Evolutionary conservation across 2,329 filamentous ascomycete genomes (phyloP), one percentile per base, ranked within the genome.

Genomic region (Hypoxylon sp.): DNA sequence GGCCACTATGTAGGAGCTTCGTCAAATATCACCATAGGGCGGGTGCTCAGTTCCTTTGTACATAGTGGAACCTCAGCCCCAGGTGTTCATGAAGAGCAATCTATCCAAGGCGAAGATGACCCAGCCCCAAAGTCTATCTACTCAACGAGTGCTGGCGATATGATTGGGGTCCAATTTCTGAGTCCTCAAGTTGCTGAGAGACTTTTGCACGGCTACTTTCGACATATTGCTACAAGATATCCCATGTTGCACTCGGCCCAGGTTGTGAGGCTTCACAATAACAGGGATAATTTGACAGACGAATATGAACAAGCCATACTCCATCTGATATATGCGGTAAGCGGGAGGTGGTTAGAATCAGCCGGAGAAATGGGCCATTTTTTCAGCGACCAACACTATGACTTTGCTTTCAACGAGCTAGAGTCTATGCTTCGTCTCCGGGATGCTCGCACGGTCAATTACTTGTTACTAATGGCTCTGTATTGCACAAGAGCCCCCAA

Each of bases 1-100:
- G 76, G 76, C 4, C 74, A 77, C 33, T 78, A 77, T 47, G 70
- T 78, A 9, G 76, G 76, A 5, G 75, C 73, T 19, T 75, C 74
- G 1, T 77, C 75, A 11, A 76, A 77, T 60, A 78, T 78, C 46
- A 76, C 73, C 29, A 77, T 78, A 59, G 76, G 76, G n/a, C 73
- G 76, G 5, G 76, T 78, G 31, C 73, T 78, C 24, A 75, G 73
- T 52, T 77, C 76, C 1, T 74, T 78, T 19, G 71, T 78, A n/a
- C 73, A 74, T 37, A 76, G 74, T 61, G 71, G 67, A 44, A 61
- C 68, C 11, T 60, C 71, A 3, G 44, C 62, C 17, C 42, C 65
- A 3, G 54, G 59, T 48, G 35, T 46, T 14, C 63, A 70, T 19
- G 70, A 74, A 39, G 73, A 75, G 10, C 63, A 62, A 19, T 11